phyloP scores from a whole-genome alignment of 176 grass and related monocot species.

The Carex kokanica region DNA sequence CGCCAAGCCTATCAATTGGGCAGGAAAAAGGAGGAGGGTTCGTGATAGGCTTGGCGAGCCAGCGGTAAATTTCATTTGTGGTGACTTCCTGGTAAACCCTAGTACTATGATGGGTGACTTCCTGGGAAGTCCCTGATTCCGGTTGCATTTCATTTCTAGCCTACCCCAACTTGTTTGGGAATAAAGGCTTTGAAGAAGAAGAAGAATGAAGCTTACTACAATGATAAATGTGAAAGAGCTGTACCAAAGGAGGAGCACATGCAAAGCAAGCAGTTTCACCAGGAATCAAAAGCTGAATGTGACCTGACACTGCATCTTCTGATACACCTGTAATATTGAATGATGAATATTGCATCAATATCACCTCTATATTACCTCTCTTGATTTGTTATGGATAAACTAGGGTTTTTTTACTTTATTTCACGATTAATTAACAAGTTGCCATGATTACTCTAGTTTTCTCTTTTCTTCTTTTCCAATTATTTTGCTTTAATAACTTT shows the following conservation, averaged over 20 bases:
- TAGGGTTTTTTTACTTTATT: neutral
- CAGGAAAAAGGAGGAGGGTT: too few species aligned
- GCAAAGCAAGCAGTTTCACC: constrained; percentile 97
- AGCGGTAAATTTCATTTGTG: too few species aligned
- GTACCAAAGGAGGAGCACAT: constrained; percentile 94
- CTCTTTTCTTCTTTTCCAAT: neutral
- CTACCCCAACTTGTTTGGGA: too few species aligned
- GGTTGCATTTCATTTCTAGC: too few species aligned
- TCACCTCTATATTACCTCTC: neutral
- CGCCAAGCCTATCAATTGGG: too few species aligned
- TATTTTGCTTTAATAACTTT: neutral
- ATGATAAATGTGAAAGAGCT: constrained; percentile 24
- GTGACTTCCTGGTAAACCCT: too few species aligned
- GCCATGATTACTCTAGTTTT: neutral
- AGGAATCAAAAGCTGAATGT: constrained; percentile 93
- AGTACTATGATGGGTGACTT: too few species aligned
- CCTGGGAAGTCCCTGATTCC: too few species aligned
- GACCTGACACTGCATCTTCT: constrained; percentile 97
- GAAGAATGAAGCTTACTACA: neutral
- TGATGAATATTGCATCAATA: neutral
- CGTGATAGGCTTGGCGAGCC: too few species aligned
- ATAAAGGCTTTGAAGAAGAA: too few species aligned
- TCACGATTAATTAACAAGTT: neutral
- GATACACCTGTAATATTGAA: constrained; percentile 71
- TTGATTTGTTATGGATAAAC: neutral